Evolutionary conservation across 441 rosid species (phyloP), one percentile per base, ranked within the genome.

Genomic region (Mallotus japonicus): DNA sequence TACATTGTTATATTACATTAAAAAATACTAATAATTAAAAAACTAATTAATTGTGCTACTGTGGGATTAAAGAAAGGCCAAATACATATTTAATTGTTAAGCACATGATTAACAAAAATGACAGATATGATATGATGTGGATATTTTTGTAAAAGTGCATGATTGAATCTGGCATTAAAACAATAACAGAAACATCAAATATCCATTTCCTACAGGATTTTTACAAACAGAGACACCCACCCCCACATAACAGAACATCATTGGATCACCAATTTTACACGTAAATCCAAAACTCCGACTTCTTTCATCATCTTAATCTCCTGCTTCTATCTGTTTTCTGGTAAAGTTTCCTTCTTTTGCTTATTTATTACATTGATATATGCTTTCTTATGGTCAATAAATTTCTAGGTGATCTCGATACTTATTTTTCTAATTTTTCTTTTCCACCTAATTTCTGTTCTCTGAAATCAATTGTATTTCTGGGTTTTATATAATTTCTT

Each of bases 321-420:
- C 20, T 69, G 10, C 19, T 17, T 56, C 20, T 67, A 5, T 16
- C 44, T 32, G 19, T 51, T 53, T 68, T 8, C 5, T 8, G 71
- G 71, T 68, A 54, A 53, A 28, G 46, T 67, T 51, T 67, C 59
- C 3, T 54, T 69, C 55, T 62, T 62, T 37, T 34, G 32, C 32
- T 28, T 28, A 28, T 28, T 28, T 28, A 28, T 28, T 28, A 28
- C 3, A 28, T 28, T 28, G 32, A 28, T 28, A 28, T 28, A 28
- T 28, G 32, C 32, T 28, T 28, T 28, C 32, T 28, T 28, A 28
- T 28, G 32, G 3, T 28, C 32, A 37, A 4, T 5, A 37, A 37
- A 37, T 37, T 37, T 4, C 40, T 4, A 37, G 6, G 40, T 37
- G 40, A 37, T 37, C 5, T 37, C 3, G 3, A 28, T 28, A 28